Evolutionary conservation across 2,329 filamentous ascomycete species (phyloP).

Genomic region (Aspergillus pseudoglaucus): DNA sequence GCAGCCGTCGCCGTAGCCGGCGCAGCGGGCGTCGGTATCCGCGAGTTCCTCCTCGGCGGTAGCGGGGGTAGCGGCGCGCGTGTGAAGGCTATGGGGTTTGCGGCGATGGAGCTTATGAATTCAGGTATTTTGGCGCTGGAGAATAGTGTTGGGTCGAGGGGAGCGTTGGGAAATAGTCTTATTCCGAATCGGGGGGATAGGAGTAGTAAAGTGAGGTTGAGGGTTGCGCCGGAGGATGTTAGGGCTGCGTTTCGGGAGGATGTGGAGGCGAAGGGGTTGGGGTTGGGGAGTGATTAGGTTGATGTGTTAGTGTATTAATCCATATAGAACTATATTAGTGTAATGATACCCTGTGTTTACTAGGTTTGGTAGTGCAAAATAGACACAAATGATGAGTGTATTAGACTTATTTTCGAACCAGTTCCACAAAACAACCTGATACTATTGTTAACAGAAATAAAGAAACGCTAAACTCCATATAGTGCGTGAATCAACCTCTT

Average conservation of each 20-base stretch:
- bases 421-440: constrained; percentile 4
- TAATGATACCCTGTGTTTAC: not conserved
- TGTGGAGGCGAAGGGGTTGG: constrained; percentile 73
- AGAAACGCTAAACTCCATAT: constrained; percentile 26
- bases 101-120: constrained; percentile 76
- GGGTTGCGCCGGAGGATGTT: constrained; percentile 86
- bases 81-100: constrained; percentile 58
- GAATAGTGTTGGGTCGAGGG: constrained; percentile 23
- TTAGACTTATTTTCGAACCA: constrained; percentile 1
- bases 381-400: constrained; percentile 8
- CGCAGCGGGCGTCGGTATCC: constrained; percentile 51
- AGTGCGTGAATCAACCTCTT: constrained; percentile 15
- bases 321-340: not conserved
- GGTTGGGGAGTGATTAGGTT: constrained; percentile 45
- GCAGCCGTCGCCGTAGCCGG: constrained; percentile 40
- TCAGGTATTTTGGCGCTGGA: constrained; percentile 85
- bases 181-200: constrained; percentile 65
- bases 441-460: constrained; percentile 4
- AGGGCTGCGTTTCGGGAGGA: constrained; percentile 83
- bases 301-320: too few species aligned
- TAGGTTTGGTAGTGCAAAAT: constrained; percentile 3
- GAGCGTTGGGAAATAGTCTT: constrained; percentile 33
- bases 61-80: constrained; percentile 37
- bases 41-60: constrained; percentile 52
- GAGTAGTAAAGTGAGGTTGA: constrained; percentile 77